phyloP scores from a whole-genome alignment of 208 protist species.

The Phytomonas sp. region DNA sequence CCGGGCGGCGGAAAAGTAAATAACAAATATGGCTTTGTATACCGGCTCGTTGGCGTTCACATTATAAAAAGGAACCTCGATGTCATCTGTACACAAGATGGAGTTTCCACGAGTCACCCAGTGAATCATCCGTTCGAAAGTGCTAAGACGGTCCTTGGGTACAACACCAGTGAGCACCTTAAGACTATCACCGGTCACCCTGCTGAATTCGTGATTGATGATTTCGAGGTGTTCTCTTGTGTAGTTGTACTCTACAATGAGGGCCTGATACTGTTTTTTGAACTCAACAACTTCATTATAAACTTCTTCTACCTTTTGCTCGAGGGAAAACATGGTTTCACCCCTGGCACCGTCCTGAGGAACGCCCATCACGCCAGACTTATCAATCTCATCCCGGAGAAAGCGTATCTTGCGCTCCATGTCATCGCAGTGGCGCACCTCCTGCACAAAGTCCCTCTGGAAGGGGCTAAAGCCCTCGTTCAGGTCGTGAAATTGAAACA shows the following conservation, averaged over 20 bases:
- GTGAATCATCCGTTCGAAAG: slow-evolving; percentile 93
- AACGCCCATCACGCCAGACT: slow-evolving; percentile 37
- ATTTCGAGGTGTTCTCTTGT: slow-evolving; percentile 78
- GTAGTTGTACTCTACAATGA: slow-evolving; percentile 76
- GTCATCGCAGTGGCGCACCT: slow-evolving; percentile 96
- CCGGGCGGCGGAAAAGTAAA: slow-evolving; percentile 95
- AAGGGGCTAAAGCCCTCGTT: slow-evolving; percentile 92
- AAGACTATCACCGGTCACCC: slow-evolving; percentile 14
- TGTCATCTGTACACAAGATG: slow-evolving; percentile 83
- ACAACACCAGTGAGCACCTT: slow-evolving; percentile 94
- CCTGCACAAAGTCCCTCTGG: slow-evolving; percentile 94
- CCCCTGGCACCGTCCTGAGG: slow-evolving; percentile 30
- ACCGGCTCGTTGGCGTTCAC: slow-evolving; percentile 61
- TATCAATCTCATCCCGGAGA: slow-evolving; percentile 89
- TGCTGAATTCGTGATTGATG: slow-evolving; percentile 58
- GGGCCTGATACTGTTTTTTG: slow-evolving; percentile 79
- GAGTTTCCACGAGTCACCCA: slow-evolving; percentile 95
- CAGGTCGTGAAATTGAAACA: slow-evolving; percentile 96
- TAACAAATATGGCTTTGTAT: slow-evolving; percentile 94
- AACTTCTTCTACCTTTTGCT: slow-evolving; percentile 86
- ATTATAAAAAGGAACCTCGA: slow-evolving; percentile 89
- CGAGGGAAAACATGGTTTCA: slow-evolving; percentile 80
- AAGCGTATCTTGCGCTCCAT: slow-evolving; percentile 94
- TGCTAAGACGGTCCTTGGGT: slow-evolving; percentile 67
- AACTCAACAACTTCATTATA: slow-evolving; percentile 90